phyloP scores from a whole-genome alignment of 2,329 filamentous ascomycete species.

The Rutstroemia sp. region DNA sequence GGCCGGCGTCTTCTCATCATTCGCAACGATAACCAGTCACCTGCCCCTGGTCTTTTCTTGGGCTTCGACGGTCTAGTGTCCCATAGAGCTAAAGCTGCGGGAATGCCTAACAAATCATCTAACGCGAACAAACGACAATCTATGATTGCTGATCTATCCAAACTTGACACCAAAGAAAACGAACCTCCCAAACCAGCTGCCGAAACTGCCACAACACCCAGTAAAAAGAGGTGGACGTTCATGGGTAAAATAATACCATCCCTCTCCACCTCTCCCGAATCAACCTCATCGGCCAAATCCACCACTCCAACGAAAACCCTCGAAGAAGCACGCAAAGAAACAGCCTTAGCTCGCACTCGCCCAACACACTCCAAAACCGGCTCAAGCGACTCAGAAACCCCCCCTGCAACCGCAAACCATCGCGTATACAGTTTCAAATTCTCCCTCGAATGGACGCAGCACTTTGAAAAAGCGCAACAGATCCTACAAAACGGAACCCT shows the following conservation, averaged over 20 bases:
- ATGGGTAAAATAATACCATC: conserved; percentile 55
- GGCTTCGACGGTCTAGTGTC: conserved; percentile 52
- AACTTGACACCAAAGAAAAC: conserved; percentile 13
- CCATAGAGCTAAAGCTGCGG: conserved; percentile 1
- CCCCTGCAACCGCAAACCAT: conserved; percentile 37
- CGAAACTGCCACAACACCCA: conserved; percentile 17
- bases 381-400: conserved; percentile 48
- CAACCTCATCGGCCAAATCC: neutral
- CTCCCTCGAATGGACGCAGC: conserved; percentile 56
- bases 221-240: conserved; percentile 56
- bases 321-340: conserved; percentile 43
- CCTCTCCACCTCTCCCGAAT: conserved; percentile 20
- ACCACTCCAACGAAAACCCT: conserved; percentile 37
- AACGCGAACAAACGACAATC: conserved; percentile 25
- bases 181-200: conserved; percentile 13
- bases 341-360: conserved; percentile 37
- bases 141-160: conserved; percentile 13
- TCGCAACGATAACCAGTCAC: conserved; percentile 48
- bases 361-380: conserved; percentile 40
- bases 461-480: conserved; percentile 32
- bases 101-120: conserved; percentile 11
- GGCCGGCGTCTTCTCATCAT: conserved; percentile 63
- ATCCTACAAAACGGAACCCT: conserved; percentile 2
- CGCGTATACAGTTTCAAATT: conserved; percentile 64
- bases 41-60: conserved; percentile 40